These are phyloP conservation scores for Cutaneotrichosporon cavernicola DNA, from an alignment of 1,284 basidiomycete genomes.

Conservation along the genomic window DNA sequence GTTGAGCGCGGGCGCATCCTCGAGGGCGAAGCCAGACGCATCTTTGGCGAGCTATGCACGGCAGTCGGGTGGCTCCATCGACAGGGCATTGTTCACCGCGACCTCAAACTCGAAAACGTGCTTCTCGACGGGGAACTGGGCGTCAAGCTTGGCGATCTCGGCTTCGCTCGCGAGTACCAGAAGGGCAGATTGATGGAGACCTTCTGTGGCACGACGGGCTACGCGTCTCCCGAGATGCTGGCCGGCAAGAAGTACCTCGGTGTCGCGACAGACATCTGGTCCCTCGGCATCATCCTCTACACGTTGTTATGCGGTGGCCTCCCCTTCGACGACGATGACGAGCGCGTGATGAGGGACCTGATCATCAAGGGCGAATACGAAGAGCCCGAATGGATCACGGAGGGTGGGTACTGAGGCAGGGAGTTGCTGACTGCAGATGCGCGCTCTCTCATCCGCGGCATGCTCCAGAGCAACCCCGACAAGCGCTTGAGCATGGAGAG, in stretches of 20 bases:
- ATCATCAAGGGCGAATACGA: conserved; percentile 87
- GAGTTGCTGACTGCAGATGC: conserved; percentile 61
- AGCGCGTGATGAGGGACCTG: conserved; percentile 79
- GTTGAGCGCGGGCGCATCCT: conserved; percentile 85
- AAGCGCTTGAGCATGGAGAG: conserved; percentile 76
- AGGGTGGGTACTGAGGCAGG: conserved; percentile 58
- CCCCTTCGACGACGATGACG: conserved; percentile 98
- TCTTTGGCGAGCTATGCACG: conserved; percentile 95
- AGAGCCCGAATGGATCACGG: conserved; percentile 84
- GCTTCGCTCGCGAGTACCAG: conserved; percentile 93
- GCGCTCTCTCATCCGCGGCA: conserved; percentile 70
- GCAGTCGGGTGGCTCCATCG: conserved; percentile 84
- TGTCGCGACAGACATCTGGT: conserved; percentile 95
- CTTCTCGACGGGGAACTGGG: conserved; percentile 81
- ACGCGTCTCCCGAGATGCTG: conserved; percentile 94
- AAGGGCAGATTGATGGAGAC: conserved; percentile 83
- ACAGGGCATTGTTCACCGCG: conserved; percentile 89
- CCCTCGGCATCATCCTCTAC: conserved; percentile 91
- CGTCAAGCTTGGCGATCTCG: conserved; percentile 92
- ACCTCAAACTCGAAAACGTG: conserved; percentile 95
- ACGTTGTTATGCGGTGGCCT: conserved; percentile 88
- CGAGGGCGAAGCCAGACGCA: conserved; percentile 75
- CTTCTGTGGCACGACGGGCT: conserved; percentile 88
- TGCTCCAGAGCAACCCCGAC: conserved; percentile 76
- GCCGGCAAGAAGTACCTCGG: conserved; percentile 85